These are phyloP conservation scores for Limnanthes douglasii DNA, from an alignment of 345 rosid genomes.

Conservation along the genomic window DNA sequence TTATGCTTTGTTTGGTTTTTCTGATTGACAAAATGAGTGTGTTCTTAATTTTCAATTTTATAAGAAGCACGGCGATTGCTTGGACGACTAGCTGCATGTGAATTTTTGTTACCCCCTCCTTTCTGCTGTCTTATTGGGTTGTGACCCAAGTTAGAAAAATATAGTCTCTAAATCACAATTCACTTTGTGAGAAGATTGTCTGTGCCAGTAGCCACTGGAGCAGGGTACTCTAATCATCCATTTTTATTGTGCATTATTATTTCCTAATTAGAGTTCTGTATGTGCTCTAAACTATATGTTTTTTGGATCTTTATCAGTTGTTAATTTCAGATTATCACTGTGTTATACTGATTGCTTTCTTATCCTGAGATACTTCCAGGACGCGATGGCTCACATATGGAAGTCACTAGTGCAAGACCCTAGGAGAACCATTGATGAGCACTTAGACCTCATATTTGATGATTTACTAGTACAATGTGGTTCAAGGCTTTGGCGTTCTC, in stretches of 20 bases:
- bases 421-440: constrained; percentile 69
- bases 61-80: no score
- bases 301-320: no score
- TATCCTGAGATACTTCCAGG: constrained; percentile 29
- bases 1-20: no score
- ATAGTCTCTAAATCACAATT: no score
- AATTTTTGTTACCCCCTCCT: no score
- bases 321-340: no score
- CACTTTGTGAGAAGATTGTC: no score
- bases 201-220: background rate
- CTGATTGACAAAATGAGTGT: no score
- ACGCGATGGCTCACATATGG: constrained; percentile 97
- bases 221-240: background rate
- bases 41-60: no score
- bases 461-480: constrained; percentile 74
- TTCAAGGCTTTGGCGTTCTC: constrained; percentile 92
- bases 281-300: background rate
- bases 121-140: no score
- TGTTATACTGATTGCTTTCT: constrained; percentile 6
- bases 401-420: constrained; percentile 77
- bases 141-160: no score
- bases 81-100: no score
- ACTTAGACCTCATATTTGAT: constrained; percentile 66
- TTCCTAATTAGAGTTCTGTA: background rate
- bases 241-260: background rate